phyloP scores from a whole-genome alignment of 1,284 basidiomycete genomes.

The Cronartium quercuum region DNA sequence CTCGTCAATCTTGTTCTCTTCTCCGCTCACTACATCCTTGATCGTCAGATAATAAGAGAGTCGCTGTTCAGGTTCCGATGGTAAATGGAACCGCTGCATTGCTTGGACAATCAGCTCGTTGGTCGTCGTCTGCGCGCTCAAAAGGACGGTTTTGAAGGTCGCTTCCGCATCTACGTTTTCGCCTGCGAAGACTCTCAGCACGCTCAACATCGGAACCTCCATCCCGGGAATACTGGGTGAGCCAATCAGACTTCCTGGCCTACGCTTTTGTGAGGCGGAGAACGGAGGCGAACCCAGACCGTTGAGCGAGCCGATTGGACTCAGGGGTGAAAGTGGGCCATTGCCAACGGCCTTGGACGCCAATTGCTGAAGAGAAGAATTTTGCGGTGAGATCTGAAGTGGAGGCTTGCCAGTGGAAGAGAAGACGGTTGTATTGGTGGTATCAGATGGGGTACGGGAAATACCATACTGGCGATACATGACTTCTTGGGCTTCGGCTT shows the following conservation, averaged over 20 bases:
- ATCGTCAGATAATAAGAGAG: constrained; percentile 72
- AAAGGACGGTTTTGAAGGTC: constrained; percentile 92
- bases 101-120: constrained; percentile 81
- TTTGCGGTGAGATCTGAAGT: constrained; percentile 23
- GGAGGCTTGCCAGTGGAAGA: background rate
- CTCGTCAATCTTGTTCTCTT: constrained; percentile 63
- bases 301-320: constrained; percentile 12
- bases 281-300: constrained; percentile 34
- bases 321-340: constrained; percentile 29
- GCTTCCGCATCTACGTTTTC: constrained; percentile 79
- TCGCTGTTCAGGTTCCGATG: constrained; percentile 53
- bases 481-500: constrained; percentile 79
- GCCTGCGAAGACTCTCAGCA: constrained; percentile 90
- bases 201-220: constrained; percentile 73
- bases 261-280: constrained; percentile 56
- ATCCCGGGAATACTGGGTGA: constrained; percentile 48
- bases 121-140: constrained; percentile 77
- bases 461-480: constrained; percentile 70
- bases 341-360: background rate
- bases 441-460: constrained; percentile 43
- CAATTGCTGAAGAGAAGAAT: constrained; percentile 37
- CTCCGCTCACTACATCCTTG: constrained; percentile 78
- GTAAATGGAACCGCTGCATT: constrained; percentile 80
- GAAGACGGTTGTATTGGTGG: constrained; percentile 40
- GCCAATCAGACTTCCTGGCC: constrained; percentile 55